A percentile compares a stretch with the other conserved stretches of the same genome.
Evolutionary conservation across 2,329 filamentous ascomycete species (phyloP).

Genomic region (Ceratocystis diversiconidia): DNA sequence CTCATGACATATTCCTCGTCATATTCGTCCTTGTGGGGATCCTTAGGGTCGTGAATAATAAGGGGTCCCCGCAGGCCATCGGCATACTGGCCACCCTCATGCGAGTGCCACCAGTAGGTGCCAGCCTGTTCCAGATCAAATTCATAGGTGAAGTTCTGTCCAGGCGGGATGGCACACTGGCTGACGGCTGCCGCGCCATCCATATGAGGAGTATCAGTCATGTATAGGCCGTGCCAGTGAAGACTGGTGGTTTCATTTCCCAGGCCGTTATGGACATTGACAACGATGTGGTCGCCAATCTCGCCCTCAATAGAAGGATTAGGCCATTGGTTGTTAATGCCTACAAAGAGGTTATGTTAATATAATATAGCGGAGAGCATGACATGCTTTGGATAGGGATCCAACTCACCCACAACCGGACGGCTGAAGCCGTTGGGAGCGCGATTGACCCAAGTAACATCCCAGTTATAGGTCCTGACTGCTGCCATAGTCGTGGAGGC

Average conservation of each 20-base stretch:
- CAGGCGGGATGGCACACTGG: constrained; percentile 40
- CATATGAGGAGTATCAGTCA: constrained; percentile 39
- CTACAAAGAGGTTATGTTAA: constrained; percentile 23
- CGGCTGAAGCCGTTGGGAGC: constrained; percentile 18
- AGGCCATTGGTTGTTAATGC: constrained; percentile 22
- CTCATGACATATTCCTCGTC: constrained; percentile 41
- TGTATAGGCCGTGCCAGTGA: constrained; percentile 46
- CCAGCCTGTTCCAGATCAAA: constrained; percentile 34
- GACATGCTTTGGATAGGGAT: background rate
- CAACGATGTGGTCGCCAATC: constrained; percentile 31
- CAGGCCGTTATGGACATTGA: constrained; percentile 37
- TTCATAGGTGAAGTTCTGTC: constrained; percentile 37
- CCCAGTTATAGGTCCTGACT: constrained; percentile 15
- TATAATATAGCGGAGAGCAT: background rate
- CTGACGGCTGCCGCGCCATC: constrained; percentile 43
- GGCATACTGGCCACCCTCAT: constrained; percentile 36
- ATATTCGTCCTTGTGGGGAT: constrained; percentile 32
- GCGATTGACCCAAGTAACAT: constrained; percentile 17
- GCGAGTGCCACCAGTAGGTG: constrained; percentile 32
- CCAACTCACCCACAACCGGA: constrained; percentile 19
- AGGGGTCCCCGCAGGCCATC: constrained; percentile 43
- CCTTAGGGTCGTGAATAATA: constrained; percentile 37
- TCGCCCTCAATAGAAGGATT: constrained; percentile 9
- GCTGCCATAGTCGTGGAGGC: constrained; percentile 13
- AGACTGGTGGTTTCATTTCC: constrained; percentile 39